Evolutionary conservation across 495 filamentous ascomycete genomes (phyloP).

Genomic region (Neurospora tetrasperma): DNA sequence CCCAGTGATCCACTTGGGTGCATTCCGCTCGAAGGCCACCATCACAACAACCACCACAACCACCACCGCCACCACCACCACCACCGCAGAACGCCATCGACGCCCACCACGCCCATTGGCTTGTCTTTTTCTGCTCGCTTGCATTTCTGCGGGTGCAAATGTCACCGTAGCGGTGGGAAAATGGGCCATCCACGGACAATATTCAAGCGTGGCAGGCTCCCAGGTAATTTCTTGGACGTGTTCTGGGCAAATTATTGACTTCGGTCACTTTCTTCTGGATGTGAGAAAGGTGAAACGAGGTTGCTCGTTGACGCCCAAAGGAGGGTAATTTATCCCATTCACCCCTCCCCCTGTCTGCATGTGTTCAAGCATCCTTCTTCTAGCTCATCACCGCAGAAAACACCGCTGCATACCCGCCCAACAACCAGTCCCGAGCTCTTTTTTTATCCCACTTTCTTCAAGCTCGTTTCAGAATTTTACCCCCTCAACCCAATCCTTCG

Average conservation of each 20-base stretch:
- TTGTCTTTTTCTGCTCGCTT: neutral
- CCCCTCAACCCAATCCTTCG: neutral
- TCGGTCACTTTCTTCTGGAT: neutral
- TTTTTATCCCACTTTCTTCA: neutral
- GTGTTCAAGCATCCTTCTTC: neutral
- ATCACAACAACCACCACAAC: neutral
- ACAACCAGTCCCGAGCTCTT: neutral
- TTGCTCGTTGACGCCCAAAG: neutral
- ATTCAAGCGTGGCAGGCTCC: neutral
- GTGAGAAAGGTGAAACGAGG: neutral
- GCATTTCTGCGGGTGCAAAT: neutral
- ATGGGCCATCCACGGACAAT: neutral
- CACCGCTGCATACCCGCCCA: neutral
- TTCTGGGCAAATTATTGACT: neutral
- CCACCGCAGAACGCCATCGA: neutral
- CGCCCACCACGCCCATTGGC: neutral
- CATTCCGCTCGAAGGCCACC: neutral
- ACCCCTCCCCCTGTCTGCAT: neutral
- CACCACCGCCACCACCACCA: neutral
- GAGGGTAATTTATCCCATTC: neutral
- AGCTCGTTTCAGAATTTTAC: constrained; percentile 1
- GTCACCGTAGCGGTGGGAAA: neutral
- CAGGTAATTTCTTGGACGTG: neutral
- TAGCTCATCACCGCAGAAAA: neutral
- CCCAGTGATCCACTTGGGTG: neutral